Evolutionary conservation across 176 grass and related monocot species (phyloP), one percentile per base, ranked within the genome.

Genomic region (Avena atlantica): DNA sequence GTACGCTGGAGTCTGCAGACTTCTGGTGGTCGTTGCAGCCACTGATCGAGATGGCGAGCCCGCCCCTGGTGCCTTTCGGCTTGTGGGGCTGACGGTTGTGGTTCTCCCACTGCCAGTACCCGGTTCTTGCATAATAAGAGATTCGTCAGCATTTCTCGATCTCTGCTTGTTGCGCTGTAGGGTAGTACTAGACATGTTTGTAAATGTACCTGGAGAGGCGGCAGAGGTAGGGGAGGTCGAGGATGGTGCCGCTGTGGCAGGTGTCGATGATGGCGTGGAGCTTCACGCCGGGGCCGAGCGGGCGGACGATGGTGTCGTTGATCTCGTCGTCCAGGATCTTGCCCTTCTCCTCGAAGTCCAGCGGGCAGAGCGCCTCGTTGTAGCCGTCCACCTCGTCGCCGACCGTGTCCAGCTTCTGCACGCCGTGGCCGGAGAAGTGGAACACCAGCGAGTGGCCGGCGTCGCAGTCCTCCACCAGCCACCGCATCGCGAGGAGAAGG

Each of bases 201-300:
- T 2, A 9, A 6, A 42, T 42, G 40, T 85, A 89, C 92, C 94
- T 90, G 74, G 89, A 95, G 24, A 98, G 9, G 78, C 91, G 95
- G 77, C 95, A 98, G 78, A 95, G 91, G 90, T 69, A 98, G 15
- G 85, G 89, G 49, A 95, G 93, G 83, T 98, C 95, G 27, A 98
- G 93, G 84, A 95, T 63, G 56, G 95, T 98, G 81, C 95, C 95
- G 78, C 95, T 97, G 84, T 97, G 95, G 87, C 95, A 97, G 76
- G 95, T 77, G 84, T 97, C 95, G 13, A 97, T 78, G 86, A 94
- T 74, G 74, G 95, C 95, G 80, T 94, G 93, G 61, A 95, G 93
- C 91, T 87, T 95, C 16, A 80, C 93, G 77, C 88, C 91, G 17
- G 12, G 53, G 47, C 81, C 85, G 47, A 98, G 89, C 12, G 95